Percentiles rank a stretch among this genome's conserved stretches.
These are phyloP conservation scores for Euryodendron excelsum DNA, from an alignment of 148 eudicot species.

Conservation along the genomic window DNA sequence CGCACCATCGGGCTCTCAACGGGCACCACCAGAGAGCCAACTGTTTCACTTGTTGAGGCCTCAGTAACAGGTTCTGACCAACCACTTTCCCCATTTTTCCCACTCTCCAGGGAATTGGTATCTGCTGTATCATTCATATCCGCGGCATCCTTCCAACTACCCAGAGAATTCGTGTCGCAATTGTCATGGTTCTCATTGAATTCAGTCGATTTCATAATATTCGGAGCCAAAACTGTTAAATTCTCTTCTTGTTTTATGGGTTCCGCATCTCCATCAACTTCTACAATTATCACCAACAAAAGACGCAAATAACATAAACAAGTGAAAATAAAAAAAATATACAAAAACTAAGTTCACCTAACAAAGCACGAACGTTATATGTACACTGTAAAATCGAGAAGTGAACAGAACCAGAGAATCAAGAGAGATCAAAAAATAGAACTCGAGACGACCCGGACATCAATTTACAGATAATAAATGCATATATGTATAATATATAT, in stretches of 20 bases:
- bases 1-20: slow-evolving; percentile 33
- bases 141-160: slow-evolving; percentile 52
- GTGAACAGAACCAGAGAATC: background rate
- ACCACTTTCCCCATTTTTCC: slow-evolving; percentile 51
- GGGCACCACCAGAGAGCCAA: slow-evolving; percentile 7
- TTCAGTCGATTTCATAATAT: slow-evolving; percentile 18
- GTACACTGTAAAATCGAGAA: background rate
- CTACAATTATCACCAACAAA: slow-evolving; percentile 26
- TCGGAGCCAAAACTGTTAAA: slow-evolving; percentile 16
- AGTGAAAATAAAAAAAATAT: background rate
- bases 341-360: no score
- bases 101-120: slow-evolving; percentile 43
- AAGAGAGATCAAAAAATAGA: background rate
- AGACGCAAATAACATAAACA: background rate
- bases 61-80: slow-evolving; percentile 27
- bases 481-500: no score
- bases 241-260: slow-evolving; percentile 18
- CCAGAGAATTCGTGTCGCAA: slow-evolving; percentile 50
- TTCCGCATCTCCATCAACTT: slow-evolving; percentile 19
- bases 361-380: background rate
- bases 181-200: slow-evolving; percentile 23
- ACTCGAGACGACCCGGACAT: background rate
- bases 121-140: slow-evolving; percentile 37
- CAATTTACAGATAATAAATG: background rate
- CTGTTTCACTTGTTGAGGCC: slow-evolving; percentile 28